phyloP scores from a whole-genome alignment of 2,329 filamentous ascomycete species.

The Pseudocercospora crystallina region DNA sequence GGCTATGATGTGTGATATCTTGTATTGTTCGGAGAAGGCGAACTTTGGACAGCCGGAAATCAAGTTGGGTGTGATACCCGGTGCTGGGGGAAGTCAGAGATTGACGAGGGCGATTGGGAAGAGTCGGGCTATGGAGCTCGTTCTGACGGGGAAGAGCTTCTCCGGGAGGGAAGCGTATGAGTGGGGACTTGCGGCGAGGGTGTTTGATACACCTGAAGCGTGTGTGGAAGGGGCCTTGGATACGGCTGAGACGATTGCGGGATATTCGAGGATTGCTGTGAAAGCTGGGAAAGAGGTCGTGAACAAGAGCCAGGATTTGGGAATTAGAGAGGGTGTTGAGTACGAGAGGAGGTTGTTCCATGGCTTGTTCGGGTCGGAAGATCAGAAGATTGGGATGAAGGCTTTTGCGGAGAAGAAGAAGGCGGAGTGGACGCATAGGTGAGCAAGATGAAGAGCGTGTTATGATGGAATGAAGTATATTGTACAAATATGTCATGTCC shows the following conservation, averaged over 20 bases:
- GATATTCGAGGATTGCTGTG: conserved; percentile 82
- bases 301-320: conserved; percentile 94
- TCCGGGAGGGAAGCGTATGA: conserved; percentile 78
- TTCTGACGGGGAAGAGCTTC: conserved; percentile 82
- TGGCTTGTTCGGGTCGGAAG: conserved; percentile 84
- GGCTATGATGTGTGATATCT: conserved; percentile 93
- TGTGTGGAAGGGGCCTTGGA: conserved; percentile 77
- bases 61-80: conserved; percentile 89
- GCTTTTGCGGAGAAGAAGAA: conserved; percentile 96
- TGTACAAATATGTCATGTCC: background rate
- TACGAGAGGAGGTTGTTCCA: conserved; percentile 94
- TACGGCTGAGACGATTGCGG: conserved; percentile 85
- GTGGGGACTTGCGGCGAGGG: conserved; percentile 85
- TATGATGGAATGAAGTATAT: background rate
- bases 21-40: conserved; percentile 83
- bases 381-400: conserved; percentile 93
- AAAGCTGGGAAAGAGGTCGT: conserved; percentile 96
- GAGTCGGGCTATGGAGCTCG: conserved; percentile 85
- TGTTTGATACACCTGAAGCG: conserved; percentile 77
- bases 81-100: conserved; percentile 86
- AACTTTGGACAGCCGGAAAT: conserved; percentile 98
- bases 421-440: conserved; percentile 79
- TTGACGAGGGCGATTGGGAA: conserved; percentile 70
- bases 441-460: background rate
- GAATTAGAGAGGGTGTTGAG: conserved; percentile 86